Base-by-base conservation (phyloP, 2,329 filamentous ascomycete species). In the Coniosporium tulheliwenetii region DNA sequence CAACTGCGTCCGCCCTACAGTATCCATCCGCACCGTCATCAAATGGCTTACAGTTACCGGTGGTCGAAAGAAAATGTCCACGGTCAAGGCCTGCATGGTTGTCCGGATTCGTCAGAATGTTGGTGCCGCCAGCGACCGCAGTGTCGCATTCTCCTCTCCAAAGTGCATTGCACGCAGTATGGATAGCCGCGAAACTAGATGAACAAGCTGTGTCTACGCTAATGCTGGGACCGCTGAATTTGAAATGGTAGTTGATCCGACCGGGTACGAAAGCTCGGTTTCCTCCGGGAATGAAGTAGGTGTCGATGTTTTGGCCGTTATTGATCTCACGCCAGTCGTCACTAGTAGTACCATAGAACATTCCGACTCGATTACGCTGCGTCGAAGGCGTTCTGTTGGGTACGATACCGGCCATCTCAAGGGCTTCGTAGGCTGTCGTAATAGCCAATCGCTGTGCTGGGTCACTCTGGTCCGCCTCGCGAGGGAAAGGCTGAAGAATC, bases 1-100 rank as follows among this genome's bases (percentile, higher is more conserved):
- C 57, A 31, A 53, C 43, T 3, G 43, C 55, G 29, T 61, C 58
- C 3, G 39, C 55, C 5, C 58, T 52, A 44, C 55, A 60, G 43
- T 61, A 62, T 1, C 59, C 59, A 41, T 58, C 52, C 0, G 58
- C 58, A 7, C 30, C 34, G 29, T 51, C 47, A 37, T 58, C 54
- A n/a, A 51, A 60, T 1, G 56, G 48, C 26, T 57, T 58, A 41
- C 45, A 51, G 15, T 45, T 36, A 16, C 50, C 50, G 10, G 48
- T 47, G 10, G 41, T 34, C 8, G 40, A 43, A 5, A 47, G 33
- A 33, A 48, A 48, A 39, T 44, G 45, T 7, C 40, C 47, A 13
- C 40, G 40, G 26, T 47, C 47, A 15, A 48, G 44, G 26, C 45
- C 45, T 7, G 41, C 32, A 19, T 43, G 44, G 29, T 44, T 41